Conservation (phyloP, 352 stramenopile genomes). For the Globisporangium mamillatum region DNA sequence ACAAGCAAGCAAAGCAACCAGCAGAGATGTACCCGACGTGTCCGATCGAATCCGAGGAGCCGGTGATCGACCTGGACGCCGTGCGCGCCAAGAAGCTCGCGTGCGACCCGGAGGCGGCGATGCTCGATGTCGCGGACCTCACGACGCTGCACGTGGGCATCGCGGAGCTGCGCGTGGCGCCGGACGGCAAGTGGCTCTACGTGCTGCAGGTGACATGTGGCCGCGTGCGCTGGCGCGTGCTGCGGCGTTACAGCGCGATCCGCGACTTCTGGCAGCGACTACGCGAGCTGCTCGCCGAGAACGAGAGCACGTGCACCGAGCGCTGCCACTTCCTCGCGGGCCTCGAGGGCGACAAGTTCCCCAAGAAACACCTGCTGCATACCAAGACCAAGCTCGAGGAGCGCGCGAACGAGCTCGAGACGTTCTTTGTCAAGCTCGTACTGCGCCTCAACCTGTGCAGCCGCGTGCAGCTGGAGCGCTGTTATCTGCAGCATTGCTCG, state of each 20-base stretch:
- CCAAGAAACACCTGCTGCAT: constrained; percentile 67
- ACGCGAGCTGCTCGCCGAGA: constrained; percentile 29
- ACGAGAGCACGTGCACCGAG: constrained; percentile 41
- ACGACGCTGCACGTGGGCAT: constrained; percentile 49
- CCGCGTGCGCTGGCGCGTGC: constrained; percentile 42
- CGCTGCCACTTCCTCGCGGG: constrained; percentile 66
- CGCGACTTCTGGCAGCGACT: constrained; percentile 63
- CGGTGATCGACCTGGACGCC: constrained; percentile 22
- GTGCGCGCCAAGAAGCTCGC: constrained; percentile 24
- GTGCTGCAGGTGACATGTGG: constrained; percentile 58
- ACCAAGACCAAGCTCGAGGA: constrained; percentile 63
- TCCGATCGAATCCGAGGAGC: background rate
- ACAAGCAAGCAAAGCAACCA: background rate
- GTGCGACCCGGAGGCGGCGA: constrained; percentile 20
- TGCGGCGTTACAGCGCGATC: constrained; percentile 72
- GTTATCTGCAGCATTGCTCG: constrained; percentile 40
- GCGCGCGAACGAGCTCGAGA: constrained; percentile 48
- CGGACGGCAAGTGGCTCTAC: constrained; percentile 67
- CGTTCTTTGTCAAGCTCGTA: constrained; percentile 58
- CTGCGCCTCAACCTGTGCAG: constrained; percentile 72
- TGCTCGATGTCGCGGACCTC: constrained; percentile 34
- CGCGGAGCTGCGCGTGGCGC: constrained; percentile 49
- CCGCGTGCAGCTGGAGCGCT: constrained; percentile 36
- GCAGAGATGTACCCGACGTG: background rate
- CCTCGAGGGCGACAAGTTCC: constrained; percentile 71